Evolutionary conservation across 164 flowering plant genomes (phyloP).

Genomic region (Pachysandra terminalis): DNA sequence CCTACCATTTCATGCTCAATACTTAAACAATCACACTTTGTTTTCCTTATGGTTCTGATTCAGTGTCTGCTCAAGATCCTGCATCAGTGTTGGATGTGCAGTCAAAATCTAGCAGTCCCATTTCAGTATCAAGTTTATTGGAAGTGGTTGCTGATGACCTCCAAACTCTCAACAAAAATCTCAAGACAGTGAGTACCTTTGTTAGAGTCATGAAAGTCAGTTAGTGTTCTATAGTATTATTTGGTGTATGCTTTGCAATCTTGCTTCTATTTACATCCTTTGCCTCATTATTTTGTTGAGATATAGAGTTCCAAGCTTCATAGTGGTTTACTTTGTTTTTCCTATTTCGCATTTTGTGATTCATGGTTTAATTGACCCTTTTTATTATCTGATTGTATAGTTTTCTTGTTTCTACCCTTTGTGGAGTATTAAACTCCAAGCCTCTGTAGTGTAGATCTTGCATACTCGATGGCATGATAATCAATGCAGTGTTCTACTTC

Average conservation of each 20-base stretch:
- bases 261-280: neutral
- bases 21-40: neutral
- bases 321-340: neutral
- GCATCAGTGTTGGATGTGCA: constrained; percentile 37
- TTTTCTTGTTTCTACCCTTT: neutral
- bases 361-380: neutral
- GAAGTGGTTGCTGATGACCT: constrained; percentile 88
- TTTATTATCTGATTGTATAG: neutral
- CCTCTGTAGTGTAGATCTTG: neutral
- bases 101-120: constrained; percentile 29
- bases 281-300: neutral
- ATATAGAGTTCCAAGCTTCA: neutral
- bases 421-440: neutral
- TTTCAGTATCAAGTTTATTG: constrained; percentile 55
- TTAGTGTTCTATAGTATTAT: neutral
- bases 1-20: neutral
- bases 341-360: neutral
- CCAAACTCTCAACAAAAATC: constrained; percentile 61
- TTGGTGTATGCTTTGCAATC: neutral
- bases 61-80: constrained; percentile 46
- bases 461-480: neutral
- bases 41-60: neutral
- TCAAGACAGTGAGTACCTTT: constrained; percentile 57
- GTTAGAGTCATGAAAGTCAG: neutral
- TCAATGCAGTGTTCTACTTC: neutral